A percentile compares a stretch with the other conserved stretches of the same genome.
Conservation (phyloP, 2,329 filamentous ascomycete species). For the Talaromyces sp. region DNA sequence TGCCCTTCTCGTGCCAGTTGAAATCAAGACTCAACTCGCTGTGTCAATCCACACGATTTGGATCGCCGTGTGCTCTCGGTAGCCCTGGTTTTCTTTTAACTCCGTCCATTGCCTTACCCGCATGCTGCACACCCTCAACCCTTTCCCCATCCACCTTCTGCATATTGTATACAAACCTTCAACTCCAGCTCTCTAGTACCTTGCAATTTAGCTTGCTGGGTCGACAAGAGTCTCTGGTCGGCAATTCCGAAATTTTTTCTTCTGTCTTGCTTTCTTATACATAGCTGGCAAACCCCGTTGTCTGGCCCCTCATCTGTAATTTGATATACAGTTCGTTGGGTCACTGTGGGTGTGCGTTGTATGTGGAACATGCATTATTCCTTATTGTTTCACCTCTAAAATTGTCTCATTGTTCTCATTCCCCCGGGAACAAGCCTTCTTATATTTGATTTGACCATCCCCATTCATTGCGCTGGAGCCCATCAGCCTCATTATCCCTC, state of each 20-base stretch:
- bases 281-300: background rate
- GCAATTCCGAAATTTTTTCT: background rate
- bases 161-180: constrained; percentile 26
- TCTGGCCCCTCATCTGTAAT: background rate
- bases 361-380: constrained; percentile 53
- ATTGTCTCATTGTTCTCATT: constrained; percentile 25
- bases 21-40: constrained; percentile 26
- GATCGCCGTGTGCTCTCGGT: constrained; percentile 18
- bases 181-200: constrained; percentile 4
- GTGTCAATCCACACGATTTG: constrained; percentile 27
- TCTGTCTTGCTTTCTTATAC: background rate
- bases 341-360: constrained; percentile 4
- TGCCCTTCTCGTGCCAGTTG: constrained; percentile 30
- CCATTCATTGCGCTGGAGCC: constrained; percentile 1
- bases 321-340: constrained; percentile 2
- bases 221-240: background rate
- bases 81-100: constrained; percentile 29
- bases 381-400: constrained; percentile 50
- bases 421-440: background rate
- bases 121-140: constrained; percentile 19
- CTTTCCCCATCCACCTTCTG: constrained; percentile 20
- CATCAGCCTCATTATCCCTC: background rate
- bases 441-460: constrained; percentile 37
- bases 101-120: constrained; percentile 33
- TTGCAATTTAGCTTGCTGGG: constrained; percentile 11